Conservation (phyloP, 768 basidiomycete genomes). For the Auricularia cornea region DNA sequence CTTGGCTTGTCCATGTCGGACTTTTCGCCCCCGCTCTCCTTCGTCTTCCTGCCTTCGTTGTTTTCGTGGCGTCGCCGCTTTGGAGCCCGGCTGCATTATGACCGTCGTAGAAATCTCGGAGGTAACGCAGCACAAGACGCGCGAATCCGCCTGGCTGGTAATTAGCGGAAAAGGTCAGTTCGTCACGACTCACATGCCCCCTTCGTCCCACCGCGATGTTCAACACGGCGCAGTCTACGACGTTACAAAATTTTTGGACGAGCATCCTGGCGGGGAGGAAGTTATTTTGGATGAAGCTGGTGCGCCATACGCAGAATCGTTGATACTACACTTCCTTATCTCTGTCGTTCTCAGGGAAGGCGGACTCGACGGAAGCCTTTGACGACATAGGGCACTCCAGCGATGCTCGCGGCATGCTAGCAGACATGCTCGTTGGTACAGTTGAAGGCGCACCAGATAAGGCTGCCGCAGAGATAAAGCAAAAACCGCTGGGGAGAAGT, state of each 20-base stretch:
- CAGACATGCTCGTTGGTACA: slow-evolving; percentile 33
- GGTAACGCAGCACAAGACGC: slow-evolving; percentile 26
- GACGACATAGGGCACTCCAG: slow-evolving; percentile 45
- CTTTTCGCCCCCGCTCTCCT: no score
- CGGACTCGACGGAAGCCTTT: slow-evolving; percentile 42
- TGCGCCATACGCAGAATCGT: neutral
- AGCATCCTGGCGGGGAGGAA: slow-evolving; percentile 42
- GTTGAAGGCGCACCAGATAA: no score
- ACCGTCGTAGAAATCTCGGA: slow-evolving; percentile 4
- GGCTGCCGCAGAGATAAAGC: no score
- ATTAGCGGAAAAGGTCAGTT: slow-evolving; percentile 31
- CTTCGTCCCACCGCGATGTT: neutral
- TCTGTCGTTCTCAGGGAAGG: slow-evolving; percentile 19
- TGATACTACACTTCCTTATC: neutral
- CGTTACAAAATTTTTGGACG: slow-evolving; percentile 34
- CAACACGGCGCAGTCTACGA: slow-evolving; percentile 29
- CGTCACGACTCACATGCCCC: neutral
- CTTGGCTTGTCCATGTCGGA: no score
- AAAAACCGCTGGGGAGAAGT: neutral
- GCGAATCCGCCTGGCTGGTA: slow-evolving; percentile 32
- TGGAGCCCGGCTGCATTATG: neutral
- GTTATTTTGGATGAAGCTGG: slow-evolving; percentile 37
- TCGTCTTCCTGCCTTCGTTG: no score
- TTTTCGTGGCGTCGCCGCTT: no score
- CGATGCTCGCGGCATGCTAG: slow-evolving; percentile 34